phyloP scores from a whole-genome alignment of 106 monocot genomes.

The Dioscorea dumetorum region DNA sequence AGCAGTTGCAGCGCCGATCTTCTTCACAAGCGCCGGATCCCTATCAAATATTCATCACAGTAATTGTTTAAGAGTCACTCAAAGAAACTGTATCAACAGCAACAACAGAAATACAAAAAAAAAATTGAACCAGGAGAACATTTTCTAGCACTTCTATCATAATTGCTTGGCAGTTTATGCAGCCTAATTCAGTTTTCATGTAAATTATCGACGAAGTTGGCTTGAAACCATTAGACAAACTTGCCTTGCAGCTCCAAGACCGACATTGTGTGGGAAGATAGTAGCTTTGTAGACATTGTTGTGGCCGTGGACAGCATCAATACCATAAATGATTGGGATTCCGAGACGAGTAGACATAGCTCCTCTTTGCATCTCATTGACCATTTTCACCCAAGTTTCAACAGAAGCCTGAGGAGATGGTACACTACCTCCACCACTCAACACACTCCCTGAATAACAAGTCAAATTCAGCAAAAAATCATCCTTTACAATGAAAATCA shows the following conservation, averaged over 20 bases:
- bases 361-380: too few species aligned
- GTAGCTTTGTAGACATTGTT: conserved; percentile 8
- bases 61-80: too few species aligned
- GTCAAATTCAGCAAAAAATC: neutral
- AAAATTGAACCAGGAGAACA: too few species aligned
- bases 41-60: too few species aligned
- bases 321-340: conserved; percentile 42
- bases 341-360: conserved; percentile 28
- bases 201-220: neutral
- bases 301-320: conserved; percentile 8
- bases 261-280: conserved; percentile 7
- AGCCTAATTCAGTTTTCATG: neutral
- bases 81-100: too few species aligned
- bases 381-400: too few species aligned
- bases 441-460: conserved; percentile 5
- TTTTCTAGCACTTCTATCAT: neutral
- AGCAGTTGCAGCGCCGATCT: too few species aligned
- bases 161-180: neutral
- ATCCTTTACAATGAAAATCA: neutral
- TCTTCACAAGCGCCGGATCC: too few species aligned
- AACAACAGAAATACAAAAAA: too few species aligned
- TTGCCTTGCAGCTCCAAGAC: conserved; percentile 36
- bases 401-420: too few species aligned
- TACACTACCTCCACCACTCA: too few species aligned
- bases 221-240: neutral